Evolutionary conservation across 108 stramenopile genomes (phyloP), one percentile per base, ranked within the genome.

Genomic region (Pseudonitzschia multistriata): DNA sequence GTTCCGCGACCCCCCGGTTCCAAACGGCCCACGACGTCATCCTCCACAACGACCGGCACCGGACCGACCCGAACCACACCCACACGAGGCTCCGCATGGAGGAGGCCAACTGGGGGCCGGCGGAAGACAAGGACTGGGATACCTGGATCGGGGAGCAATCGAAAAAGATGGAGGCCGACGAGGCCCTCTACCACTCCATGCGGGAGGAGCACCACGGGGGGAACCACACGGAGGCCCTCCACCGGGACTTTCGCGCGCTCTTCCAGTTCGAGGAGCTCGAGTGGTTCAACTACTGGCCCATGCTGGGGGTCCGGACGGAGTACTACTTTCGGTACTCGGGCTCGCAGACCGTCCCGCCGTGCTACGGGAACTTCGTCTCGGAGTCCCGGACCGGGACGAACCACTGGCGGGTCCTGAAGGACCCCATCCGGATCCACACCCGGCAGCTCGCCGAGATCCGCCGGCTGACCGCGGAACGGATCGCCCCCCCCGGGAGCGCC

Each of bases 401-500:
- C 33, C 74, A 80, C 53, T 80, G 70, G 69, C 55, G 79, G 14
- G 70, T 80, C 17, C 67, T 80, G 70, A 80, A 80, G 60, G 79
- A 80, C 62, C 79, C 79, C 13, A 68, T 80, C 21, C 69, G 66
- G n/a, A 69, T 80, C 36, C 74, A 73, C 42, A 48, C 40, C 5
- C 65, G 71, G 25, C 79, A 80, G 53, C 28, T 80, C 14, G 24
- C 5, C 13, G 79, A 80, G 63, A 7, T 80, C 28, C 62, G 71
- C 37, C 70, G 79, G 29, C 39, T 80, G 34, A 42, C 71, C 13
- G 56, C 57, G 30, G 73, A 83, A 50, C 74, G 82, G n/a, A 79
- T 83, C 52, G 69, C 76, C 50, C 78, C 78, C 6, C 52, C 19
- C 1, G 74, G 59, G 21, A 47, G 29, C 28, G 17, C 34, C 3